Conservation (phyloP, 208 protist species). For the Paratrypanosoma confusum region DNA sequence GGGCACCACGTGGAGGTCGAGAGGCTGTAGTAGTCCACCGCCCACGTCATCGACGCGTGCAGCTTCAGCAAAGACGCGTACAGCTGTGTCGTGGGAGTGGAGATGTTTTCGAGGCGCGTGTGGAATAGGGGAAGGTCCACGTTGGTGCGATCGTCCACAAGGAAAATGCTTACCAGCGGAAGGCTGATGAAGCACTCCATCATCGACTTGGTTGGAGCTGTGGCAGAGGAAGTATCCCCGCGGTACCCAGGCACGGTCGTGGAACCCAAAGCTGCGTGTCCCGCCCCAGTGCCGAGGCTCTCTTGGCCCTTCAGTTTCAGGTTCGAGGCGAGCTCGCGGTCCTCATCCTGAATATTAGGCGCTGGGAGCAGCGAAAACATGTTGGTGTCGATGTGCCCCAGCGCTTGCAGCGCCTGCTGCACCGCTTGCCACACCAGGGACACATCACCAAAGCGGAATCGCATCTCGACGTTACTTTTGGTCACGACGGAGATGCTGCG, state of each 20-base stretch:
- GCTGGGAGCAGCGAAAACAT: too few species aligned
- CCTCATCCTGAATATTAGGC: too few species aligned
- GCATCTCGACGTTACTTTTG: constrained; percentile 27
- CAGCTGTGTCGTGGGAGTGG: constrained; percentile 11
- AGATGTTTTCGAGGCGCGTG: constrained; percentile 15
- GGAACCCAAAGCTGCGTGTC: too few species aligned
- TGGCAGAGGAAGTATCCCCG: too few species aligned
- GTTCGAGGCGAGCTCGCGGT: too few species aligned
- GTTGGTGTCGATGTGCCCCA: constrained; percentile 25
- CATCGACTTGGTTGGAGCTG: background rate
- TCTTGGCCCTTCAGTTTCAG: too few species aligned
- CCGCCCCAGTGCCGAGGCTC: too few species aligned
- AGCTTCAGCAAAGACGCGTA: constrained; percentile 5
- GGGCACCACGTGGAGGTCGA: constrained; percentile 22
- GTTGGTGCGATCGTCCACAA: constrained; percentile 32
- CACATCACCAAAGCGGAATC: constrained; percentile 35
- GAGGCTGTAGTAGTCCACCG: constrained; percentile 30
- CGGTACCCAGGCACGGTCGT: too few species aligned
- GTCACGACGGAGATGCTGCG: constrained; percentile 11
- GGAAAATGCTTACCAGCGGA: constrained; percentile 17
- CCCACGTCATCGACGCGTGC: constrained; percentile 14
- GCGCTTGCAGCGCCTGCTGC: constrained; percentile 18
- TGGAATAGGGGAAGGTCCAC: constrained; percentile 29
- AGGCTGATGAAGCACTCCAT: constrained; percentile 8
- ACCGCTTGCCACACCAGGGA: constrained; percentile 22